Evolutionary conservation across 2,329 filamentous ascomycete genomes (phyloP).

Genomic region (Ophiostoma tasmaniense): DNA sequence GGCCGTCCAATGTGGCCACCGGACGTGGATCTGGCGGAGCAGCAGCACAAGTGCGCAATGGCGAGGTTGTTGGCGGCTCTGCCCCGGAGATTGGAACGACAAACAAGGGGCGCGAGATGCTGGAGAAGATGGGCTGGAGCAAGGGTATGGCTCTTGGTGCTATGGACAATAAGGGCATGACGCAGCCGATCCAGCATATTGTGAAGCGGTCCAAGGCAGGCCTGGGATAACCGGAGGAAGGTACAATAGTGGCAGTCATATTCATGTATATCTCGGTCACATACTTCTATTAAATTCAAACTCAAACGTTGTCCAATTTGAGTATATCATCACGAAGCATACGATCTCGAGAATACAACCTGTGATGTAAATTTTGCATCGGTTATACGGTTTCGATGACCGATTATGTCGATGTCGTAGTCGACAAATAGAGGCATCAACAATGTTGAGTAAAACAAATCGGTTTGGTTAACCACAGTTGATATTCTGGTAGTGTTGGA

Average conservation of each 20-base stretch:
- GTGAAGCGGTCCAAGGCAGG: constrained; percentile 83
- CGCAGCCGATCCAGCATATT: constrained; percentile 76
- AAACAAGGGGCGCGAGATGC: constrained; percentile 76
- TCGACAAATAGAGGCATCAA: background rate
- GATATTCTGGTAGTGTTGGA: too few species aligned
- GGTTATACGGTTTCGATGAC: background rate
- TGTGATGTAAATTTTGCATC: background rate
- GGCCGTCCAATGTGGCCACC: constrained; percentile 14
- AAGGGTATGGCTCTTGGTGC: constrained; percentile 77
- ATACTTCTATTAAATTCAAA: background rate
- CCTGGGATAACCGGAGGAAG: constrained; percentile 46
- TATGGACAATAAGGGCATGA: constrained; percentile 74
- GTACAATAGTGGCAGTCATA: background rate
- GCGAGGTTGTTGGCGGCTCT: constrained; percentile 76
- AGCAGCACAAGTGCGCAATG: constrained; percentile 58
- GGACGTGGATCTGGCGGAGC: constrained; percentile 26
- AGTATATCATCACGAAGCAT: background rate
- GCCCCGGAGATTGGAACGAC: constrained; percentile 75
- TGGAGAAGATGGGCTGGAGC: constrained; percentile 97
- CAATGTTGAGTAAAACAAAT: too few species aligned
- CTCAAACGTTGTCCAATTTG: background rate
- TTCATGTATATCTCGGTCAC: background rate
- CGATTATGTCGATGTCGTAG: background rate
- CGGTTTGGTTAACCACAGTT: too few species aligned
- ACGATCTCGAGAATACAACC: background rate